Evolutionary conservation across 2,329 filamentous ascomycete genomes (phyloP).

Genomic region (Dothideomycetes sp.): DNA sequence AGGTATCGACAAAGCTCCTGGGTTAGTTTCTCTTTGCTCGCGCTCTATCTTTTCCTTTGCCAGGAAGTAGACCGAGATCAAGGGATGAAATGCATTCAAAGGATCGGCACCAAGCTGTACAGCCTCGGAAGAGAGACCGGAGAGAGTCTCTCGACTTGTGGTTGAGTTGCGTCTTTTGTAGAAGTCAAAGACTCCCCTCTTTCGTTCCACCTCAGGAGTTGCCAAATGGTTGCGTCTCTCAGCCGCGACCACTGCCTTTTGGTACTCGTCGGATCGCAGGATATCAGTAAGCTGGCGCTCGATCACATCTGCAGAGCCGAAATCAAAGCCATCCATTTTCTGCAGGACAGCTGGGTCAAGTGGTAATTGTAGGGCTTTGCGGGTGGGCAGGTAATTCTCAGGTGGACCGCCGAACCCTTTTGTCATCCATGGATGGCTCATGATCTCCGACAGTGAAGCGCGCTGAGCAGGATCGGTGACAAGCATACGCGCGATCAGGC

Average conservation of each 20-base stretch:
- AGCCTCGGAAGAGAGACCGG: conserved; percentile 73
- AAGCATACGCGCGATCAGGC: conserved; percentile 87
- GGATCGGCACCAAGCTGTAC: conserved; percentile 76
- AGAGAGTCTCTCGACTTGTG: conserved; percentile 77
- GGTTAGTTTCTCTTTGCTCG: conserved; percentile 51
- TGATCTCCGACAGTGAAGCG: conserved; percentile 79
- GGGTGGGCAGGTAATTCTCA: conserved; percentile 75
- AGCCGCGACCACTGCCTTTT: conserved; percentile 63
- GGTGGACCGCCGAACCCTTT: conserved; percentile 81
- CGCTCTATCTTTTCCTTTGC: conserved; percentile 90
- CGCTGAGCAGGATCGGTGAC: conserved; percentile 85
- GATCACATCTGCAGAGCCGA: conserved; percentile 78
- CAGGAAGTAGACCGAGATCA: conserved; percentile 89
- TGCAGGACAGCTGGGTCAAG: conserved; percentile 74
- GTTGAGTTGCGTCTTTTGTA: conserved; percentile 90
- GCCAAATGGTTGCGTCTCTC: conserved; percentile 54
- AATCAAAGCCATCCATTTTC: conserved; percentile 97
- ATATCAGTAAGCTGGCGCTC: conserved; percentile 68
- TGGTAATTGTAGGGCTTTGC: conserved; percentile 77
- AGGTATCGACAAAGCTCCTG: conserved; percentile 47
- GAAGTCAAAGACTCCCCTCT: conserved; percentile 93
- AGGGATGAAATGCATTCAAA: conserved; percentile 82
- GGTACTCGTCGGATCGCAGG: conserved; percentile 91
- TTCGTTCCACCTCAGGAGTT: conserved; percentile 56
- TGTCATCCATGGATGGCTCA: conserved; percentile 90